Conservation (phyloP, 208 protist genomes). For the Spongospora subterranea region DNA sequence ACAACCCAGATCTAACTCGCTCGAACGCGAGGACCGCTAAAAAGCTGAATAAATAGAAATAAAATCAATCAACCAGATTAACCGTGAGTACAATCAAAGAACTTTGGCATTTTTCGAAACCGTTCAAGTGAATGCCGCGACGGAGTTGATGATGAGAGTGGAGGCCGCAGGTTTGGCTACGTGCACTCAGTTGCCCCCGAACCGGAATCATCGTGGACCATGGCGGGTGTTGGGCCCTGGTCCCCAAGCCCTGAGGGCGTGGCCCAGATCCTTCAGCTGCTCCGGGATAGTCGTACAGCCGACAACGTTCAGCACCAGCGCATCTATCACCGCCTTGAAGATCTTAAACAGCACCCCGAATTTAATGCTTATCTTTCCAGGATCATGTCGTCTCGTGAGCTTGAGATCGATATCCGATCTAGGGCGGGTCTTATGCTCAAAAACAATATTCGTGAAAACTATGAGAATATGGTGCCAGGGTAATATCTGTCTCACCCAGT, state of each 20-base stretch:
- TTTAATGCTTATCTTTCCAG: constrained; percentile 13
- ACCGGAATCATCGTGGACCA: no score
- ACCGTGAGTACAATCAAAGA: no score
- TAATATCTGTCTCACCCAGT: no score
- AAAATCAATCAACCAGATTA: no score
- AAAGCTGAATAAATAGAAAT: no score
- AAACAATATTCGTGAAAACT: constrained; percentile 47
- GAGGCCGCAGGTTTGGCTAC: no score
- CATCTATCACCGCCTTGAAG: neutral
- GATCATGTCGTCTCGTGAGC: neutral
- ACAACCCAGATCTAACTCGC: no score
- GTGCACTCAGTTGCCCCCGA: no score
- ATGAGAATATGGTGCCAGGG: neutral
- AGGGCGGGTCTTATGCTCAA: constrained; percentile 48
- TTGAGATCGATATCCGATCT: neutral
- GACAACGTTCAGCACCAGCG: constrained; percentile 9
- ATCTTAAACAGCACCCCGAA: neutral
- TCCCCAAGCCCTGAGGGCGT: neutral
- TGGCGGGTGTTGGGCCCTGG: neutral
- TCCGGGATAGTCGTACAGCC: constrained; percentile 12
- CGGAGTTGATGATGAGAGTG: no score
- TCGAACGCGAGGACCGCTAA: no score
- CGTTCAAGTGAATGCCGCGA: no score
- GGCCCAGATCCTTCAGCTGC: constrained; percentile 4
- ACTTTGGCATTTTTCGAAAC: no score